Percentiles rank a stretch among this genome's conserved stretches.
These are phyloP conservation scores for Dioszegia aurantiaca DNA, from an alignment of 768 basidiomycete species.

Conservation along the genomic window DNA sequence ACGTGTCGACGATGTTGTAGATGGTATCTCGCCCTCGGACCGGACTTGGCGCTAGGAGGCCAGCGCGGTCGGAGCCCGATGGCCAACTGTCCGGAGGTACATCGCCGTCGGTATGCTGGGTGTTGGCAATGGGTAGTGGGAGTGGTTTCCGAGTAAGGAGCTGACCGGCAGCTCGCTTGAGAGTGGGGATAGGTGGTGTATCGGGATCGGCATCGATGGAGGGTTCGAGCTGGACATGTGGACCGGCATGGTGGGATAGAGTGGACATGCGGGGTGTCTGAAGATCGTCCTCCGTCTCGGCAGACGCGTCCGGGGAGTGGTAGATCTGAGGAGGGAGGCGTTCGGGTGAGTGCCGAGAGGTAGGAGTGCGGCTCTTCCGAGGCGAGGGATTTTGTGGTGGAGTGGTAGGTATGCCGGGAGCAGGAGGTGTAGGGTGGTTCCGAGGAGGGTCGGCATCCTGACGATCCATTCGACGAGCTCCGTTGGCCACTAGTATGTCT, in stretches of 20 bases:
- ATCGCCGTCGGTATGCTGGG: conserved; percentile 8
- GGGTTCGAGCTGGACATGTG: neutral
- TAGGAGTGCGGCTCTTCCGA: conserved; percentile 1
- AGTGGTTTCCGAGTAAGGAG: conserved; percentile 13
- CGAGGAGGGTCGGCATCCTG: conserved; percentile 25
- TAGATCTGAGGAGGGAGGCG: conserved; percentile 3
- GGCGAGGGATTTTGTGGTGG: conserved; percentile 16
- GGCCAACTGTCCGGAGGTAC: conserved; percentile 9
- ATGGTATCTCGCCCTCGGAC: conserved; percentile 24
- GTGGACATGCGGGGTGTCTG: conserved; percentile 1
- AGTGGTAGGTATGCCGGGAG: neutral
- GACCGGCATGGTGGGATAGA: neutral
- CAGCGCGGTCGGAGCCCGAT: conserved; percentile 1
- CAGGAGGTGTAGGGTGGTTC: neutral
- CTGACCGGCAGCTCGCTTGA: neutral
- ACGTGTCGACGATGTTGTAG: conserved; percentile 23
- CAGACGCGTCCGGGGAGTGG: conserved; percentile 12
- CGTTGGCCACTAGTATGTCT: conserved; percentile 48
- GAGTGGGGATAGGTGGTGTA: neutral
- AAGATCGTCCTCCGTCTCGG: conserved; percentile 7
- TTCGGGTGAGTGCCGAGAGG: neutral
- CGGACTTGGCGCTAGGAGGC: conserved; percentile 19
- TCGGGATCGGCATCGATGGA: neutral
- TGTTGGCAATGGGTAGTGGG: neutral
- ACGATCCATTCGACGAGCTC: conserved; percentile 43